Conservation (phyloP, 169 alveolate genomes). For the Toxoplasma gondii region DNA sequence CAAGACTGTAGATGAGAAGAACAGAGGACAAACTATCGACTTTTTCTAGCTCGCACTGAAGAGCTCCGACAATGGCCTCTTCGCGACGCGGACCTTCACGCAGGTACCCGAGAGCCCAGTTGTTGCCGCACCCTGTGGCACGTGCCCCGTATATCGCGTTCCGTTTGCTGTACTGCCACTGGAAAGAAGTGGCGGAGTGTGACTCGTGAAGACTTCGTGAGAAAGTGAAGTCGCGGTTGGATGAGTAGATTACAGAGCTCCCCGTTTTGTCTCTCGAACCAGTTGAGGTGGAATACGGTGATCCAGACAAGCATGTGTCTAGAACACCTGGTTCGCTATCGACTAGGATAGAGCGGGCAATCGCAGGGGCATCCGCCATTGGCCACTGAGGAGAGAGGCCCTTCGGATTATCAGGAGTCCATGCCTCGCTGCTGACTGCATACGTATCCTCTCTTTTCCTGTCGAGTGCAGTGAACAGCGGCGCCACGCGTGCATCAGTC, state of each 20-base stretch:
- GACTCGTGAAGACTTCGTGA: neutral
- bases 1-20: slow-evolving; percentile 6
- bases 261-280: neutral
- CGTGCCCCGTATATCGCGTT: neutral
- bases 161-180: neutral
- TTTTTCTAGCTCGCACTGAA: neutral
- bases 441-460: no score
- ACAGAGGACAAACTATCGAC: neutral
- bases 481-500: no score
- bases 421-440: neutral
- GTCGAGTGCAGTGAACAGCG: no score
- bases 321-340: slow-evolving; percentile 1
- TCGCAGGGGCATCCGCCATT: neutral
- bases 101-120: neutral
- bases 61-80: neutral
- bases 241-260: neutral
- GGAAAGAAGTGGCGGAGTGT: neutral
- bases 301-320: neutral
- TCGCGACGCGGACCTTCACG: neutral
- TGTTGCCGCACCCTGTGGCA: slow-evolving; percentile 6
- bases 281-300: neutral
- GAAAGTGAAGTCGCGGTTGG: neutral
- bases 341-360: slow-evolving; percentile 7
- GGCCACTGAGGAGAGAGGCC: neutral
- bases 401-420: neutral